These are phyloP conservation scores for Dothideomycetes sp. DNA, from an alignment of 2,329 filamentous ascomycete genomes.

Conservation along the genomic window DNA sequence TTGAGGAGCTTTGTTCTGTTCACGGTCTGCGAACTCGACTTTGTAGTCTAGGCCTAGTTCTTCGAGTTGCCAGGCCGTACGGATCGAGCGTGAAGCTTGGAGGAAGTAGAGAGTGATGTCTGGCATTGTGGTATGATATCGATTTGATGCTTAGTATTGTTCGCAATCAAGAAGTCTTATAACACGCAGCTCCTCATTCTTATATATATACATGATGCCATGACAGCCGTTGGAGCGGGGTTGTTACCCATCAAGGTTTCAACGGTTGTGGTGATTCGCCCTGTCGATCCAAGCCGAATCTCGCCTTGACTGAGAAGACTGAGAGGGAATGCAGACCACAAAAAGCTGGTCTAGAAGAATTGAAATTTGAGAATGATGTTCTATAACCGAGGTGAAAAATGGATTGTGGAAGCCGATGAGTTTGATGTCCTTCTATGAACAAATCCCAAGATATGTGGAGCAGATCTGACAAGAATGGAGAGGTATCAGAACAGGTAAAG, in stretches of 20 bases:
- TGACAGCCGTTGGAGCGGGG: not conserved
- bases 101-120: conserved; percentile 40
- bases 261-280: conserved; percentile 1
- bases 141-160: not conserved
- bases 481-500: too few relatives aligned
- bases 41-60: conserved; percentile 36
- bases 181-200: not conserved
- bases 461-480: too few relatives aligned
- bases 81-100: conserved; percentile 37
- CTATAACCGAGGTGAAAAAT: too few relatives aligned
- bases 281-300: too few relatives aligned
- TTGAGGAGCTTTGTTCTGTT: conserved; percentile 31
- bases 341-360: too few relatives aligned
- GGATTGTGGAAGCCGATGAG: too few relatives aligned
- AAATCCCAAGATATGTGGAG: too few relatives aligned
- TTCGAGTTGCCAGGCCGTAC: conserved; percentile 39
- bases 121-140: conserved; percentile 3
- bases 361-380: too few relatives aligned
- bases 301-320: too few relatives aligned
- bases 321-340: too few relatives aligned
- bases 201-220: not conserved
- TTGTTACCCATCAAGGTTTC: conserved; percentile 8
- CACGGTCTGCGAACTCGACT: conserved; percentile 32
- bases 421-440: too few relatives aligned
- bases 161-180: not conserved